Conservation (phyloP, 2,329 filamentous ascomycete genomes). For the Botrytis deweyae region DNA sequence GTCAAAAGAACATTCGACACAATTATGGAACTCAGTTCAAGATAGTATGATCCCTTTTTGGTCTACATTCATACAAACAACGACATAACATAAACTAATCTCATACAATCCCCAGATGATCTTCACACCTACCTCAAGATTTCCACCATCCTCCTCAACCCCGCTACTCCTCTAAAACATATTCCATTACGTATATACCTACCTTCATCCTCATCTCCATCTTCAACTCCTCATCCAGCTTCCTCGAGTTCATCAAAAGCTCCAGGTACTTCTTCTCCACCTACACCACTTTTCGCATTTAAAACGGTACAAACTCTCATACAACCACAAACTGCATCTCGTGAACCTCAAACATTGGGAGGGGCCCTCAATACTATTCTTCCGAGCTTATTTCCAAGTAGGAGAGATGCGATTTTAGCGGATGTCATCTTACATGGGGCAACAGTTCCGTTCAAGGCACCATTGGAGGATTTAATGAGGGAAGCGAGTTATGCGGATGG, state of each 20-base stretch:
- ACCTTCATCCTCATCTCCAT: conserved; percentile 64
- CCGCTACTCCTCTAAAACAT: conserved; percentile 71
- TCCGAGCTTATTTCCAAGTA: conserved; percentile 82
- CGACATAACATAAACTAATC: conserved; percentile 4
- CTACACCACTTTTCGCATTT: conserved; percentile 53
- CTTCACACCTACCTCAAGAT: conserved; percentile 70
- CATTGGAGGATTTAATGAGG: conserved; percentile 78
- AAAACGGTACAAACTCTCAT: conserved; percentile 76
- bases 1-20: conserved; percentile 65
- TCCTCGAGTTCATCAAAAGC: conserved; percentile 44
- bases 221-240: conserved; percentile 48
- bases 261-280: conserved; percentile 2
- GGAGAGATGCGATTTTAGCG: conserved; percentile 78
- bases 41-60: conserved; percentile 48
- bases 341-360: conserved; percentile 69
- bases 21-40: conserved; percentile 64
- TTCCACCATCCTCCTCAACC: conserved; percentile 73
- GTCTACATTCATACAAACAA: background rate
- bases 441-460: conserved; percentile 74
- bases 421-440: conserved; percentile 84
- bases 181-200: conserved; percentile 90
- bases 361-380: conserved; percentile 72
- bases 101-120: conserved; percentile 56
- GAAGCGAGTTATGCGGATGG: conserved; percentile 88
- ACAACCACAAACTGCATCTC: conserved; percentile 45